phyloP scores from a whole-genome alignment of 208 protist genomes.

The Naegleria lovaniensis region DNA sequence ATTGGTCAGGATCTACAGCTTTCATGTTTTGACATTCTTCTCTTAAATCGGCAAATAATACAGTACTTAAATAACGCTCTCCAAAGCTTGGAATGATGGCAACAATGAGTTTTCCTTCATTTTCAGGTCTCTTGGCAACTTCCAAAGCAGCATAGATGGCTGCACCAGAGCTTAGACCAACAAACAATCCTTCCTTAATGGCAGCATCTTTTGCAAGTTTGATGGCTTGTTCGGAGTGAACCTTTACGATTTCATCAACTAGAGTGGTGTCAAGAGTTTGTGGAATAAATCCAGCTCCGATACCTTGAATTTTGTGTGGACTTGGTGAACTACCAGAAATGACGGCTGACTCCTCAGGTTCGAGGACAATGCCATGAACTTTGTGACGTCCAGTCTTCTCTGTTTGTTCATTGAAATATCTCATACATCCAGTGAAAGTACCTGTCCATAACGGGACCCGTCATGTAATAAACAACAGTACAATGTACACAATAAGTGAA shows the following conservation, averaged over 20 bases:
- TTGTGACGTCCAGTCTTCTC: conserved; percentile 39
- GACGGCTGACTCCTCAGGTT: conserved; percentile 72
- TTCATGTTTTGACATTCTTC: conserved; percentile 60
- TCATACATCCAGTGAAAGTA: conserved; percentile 29
- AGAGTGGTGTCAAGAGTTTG: conserved; percentile 56
- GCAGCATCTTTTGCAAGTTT: conserved; percentile 61
- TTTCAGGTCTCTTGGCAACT: conserved; percentile 65
- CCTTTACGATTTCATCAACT: conserved; percentile 64
- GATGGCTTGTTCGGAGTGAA: conserved; percentile 61
- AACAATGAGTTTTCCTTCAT: conserved; percentile 74
- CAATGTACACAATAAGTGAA: too few relatives aligned
- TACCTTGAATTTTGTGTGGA: conserved; percentile 79
- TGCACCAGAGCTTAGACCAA: conserved; percentile 69
- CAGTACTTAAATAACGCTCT: conserved; percentile 75
- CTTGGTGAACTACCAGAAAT: conserved; percentile 61
- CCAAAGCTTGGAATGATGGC: conserved; percentile 75
- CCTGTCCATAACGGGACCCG: too few relatives aligned
- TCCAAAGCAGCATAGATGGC: conserved; percentile 70
- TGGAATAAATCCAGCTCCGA: conserved; percentile 77
- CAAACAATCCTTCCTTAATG: conserved; percentile 67
- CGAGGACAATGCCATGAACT: conserved; percentile 62
- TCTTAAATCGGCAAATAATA: conserved; percentile 59
- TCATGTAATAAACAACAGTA: too few relatives aligned
- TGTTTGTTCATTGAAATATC: conserved; percentile 33
- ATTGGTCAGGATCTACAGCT: conserved; percentile 34